Percentiles rank a stretch among this genome's conserved stretches.
Conservation (phyloP, 805 yeast species). For the Barnettozyma sucrosica region DNA sequence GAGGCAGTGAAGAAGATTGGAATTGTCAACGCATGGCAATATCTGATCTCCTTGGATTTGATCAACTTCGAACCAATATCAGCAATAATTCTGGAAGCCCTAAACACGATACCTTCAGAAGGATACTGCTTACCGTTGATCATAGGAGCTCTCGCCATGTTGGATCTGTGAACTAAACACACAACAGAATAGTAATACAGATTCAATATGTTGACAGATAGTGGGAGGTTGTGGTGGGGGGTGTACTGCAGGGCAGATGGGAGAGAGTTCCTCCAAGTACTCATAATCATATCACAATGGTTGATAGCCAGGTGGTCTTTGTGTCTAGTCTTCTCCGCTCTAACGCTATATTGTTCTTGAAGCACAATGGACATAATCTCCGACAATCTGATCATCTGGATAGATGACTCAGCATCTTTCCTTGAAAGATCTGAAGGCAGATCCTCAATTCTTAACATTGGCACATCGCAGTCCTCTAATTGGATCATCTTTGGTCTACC, state of each 20-base stretch:
- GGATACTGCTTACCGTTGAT: conserved; percentile 27
- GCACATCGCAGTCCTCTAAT: conserved; percentile 69
- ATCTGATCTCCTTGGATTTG: conserved; percentile 42
- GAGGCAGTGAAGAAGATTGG: conserved; percentile 59
- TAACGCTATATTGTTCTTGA: conserved; percentile 64
- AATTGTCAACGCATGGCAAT: conserved; percentile 54
- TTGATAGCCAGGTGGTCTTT: conserved; percentile 38
- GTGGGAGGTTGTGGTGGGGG: conserved; percentile 42
- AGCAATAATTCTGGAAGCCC: conserved; percentile 72
- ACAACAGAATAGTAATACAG: conserved; percentile 70
- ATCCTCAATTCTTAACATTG: conserved; percentile 64
- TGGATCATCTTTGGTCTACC: conserved; percentile 69
- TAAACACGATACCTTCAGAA: conserved; percentile 63
- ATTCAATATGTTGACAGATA: conserved; percentile 53
- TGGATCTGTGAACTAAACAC: conserved; percentile 65
- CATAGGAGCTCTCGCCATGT: conserved; percentile 39
- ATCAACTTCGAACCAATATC: conserved; percentile 52
- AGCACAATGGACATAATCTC: conserved; percentile 67
- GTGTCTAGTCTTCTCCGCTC: conserved; percentile 49
- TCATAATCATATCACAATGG: conserved; percentile 71
- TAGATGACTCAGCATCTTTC: conserved; percentile 50
- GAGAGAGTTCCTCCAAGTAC: conserved; percentile 65
- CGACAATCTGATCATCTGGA: conserved; percentile 58
- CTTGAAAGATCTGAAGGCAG: conserved; percentile 49
- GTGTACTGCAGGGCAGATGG: conserved; percentile 60